Percentiles rank a stretch among this genome's conserved stretches.
Evolutionary conservation across 2,329 filamentous ascomycete genomes (phyloP).

Genomic region (Penicillium decumbens): DNA sequence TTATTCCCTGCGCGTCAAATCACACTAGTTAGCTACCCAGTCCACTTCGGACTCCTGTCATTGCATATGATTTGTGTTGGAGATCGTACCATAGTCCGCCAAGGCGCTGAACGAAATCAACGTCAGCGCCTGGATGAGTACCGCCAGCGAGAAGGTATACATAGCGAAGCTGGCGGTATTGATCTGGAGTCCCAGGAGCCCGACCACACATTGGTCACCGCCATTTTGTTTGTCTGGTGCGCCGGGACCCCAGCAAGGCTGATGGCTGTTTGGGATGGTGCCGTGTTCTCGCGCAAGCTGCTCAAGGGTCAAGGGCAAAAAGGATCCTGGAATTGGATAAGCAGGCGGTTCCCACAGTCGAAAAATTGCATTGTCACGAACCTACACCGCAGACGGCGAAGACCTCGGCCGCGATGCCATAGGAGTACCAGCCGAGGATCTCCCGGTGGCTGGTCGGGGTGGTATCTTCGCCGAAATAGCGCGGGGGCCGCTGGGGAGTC

Average conservation of each 20-base stretch:
- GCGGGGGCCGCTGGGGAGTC: conserved; percentile 37
- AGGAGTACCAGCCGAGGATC: conserved; percentile 84
- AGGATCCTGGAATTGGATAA: conserved; percentile 58
- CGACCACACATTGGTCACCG: conserved; percentile 32
- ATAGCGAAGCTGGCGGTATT: conserved; percentile 42
- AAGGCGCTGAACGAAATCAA: conserved; percentile 63
- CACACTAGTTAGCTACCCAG: not conserved
- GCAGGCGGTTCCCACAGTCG: not conserved
- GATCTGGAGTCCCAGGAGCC: conserved; percentile 30
- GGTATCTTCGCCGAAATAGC: conserved; percentile 79
- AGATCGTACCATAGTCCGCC: conserved; percentile 74
- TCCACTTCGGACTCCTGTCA: too few species aligned
- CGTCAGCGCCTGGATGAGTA: conserved; percentile 76
- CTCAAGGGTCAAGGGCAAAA: conserved; percentile 87
- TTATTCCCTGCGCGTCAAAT: conserved; percentile 37
- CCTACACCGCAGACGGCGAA: conserved; percentile 84
- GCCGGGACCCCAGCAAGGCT: conserved; percentile 28
- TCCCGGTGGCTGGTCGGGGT: conserved; percentile 75
- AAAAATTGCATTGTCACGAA: conserved; percentile 10
- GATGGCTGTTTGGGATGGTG: conserved; percentile 56
- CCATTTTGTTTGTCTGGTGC: conserved; percentile 25
- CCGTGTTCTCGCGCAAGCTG: conserved; percentile 88
- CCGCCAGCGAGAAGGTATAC: conserved; percentile 80
- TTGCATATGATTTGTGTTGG: not conserved
- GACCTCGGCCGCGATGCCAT: conserved; percentile 90